These are phyloP conservation scores for Fraxinus americana DNA, from an alignment of 257 asterid species.

Conservation along the genomic window DNA sequence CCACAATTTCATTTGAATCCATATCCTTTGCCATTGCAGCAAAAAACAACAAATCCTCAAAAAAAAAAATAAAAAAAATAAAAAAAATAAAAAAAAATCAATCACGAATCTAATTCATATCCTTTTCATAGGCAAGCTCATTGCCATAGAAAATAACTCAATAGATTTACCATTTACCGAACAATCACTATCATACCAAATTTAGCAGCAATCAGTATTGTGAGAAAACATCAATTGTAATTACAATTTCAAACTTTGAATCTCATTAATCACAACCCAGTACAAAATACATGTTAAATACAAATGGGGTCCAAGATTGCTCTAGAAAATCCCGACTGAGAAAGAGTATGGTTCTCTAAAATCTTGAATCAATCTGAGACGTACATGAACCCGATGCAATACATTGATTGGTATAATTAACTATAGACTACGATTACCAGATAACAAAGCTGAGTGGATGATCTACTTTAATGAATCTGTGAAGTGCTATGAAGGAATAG, in stretches of 20 bases:
- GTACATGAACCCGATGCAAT: constrained; percentile 15
- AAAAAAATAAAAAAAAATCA: too few species aligned
- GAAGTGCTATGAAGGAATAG: too few species aligned
- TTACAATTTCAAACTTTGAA: constrained; percentile 12
- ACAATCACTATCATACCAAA: constrained; percentile 24
- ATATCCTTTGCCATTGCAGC: constrained; percentile 40
- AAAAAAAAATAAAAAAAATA: constrained; percentile 3
- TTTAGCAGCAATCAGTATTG: constrained; percentile 8
- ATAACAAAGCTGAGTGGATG: constrained; percentile 1
- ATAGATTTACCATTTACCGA: constrained; percentile 1
- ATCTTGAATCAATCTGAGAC: constrained; percentile 19
- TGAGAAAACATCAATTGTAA: constrained; percentile 19
- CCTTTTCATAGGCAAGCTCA: too few species aligned
- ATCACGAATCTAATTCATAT: constrained; percentile 13
- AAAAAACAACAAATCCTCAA: constrained; percentile 10
- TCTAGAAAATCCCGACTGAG: constrained; percentile 3
- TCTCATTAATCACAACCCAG: constrained; percentile 10
- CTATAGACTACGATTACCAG: not conserved
- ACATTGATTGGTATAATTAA: constrained; percentile 11
- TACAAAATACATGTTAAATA: not conserved
- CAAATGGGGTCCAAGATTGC: constrained; percentile 23
- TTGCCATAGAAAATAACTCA: constrained; percentile 9
- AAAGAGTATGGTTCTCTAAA: not conserved
- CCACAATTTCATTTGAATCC: constrained; percentile 50
- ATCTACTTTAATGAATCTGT: not conserved